Percentiles rank a stretch among this genome's conserved stretches.
Evolutionary conservation across 306 rosid species (phyloP).

Genomic region (Astragalus membranaceus): DNA sequence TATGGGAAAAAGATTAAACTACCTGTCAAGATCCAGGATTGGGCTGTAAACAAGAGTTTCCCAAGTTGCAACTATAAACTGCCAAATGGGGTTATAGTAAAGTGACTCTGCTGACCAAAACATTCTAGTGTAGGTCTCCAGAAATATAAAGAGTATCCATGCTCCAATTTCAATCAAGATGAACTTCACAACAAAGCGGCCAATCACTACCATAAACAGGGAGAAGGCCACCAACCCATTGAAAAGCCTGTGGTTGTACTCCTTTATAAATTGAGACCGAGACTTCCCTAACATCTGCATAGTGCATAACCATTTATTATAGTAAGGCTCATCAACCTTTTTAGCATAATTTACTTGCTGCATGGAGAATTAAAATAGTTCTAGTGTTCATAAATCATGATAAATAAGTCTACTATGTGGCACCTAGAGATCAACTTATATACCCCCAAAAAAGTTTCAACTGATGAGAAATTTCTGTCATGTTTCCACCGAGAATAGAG

Average conservation of each 20-base stretch:
- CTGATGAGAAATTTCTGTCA: neutral
- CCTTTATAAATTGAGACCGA: slow-evolving; percentile 73
- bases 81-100: slow-evolving; percentile 89
- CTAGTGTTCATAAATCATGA: neutral
- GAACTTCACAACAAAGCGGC: slow-evolving; percentile 78
- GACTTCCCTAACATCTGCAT: slow-evolving; percentile 74
- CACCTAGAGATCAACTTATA: neutral
- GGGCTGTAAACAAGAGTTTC: slow-evolving; percentile 93
- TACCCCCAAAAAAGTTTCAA: neutral
- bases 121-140: slow-evolving; percentile 94
- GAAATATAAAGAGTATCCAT: slow-evolving; percentile 85
- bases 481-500: neutral
- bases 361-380: neutral
- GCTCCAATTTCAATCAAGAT: slow-evolving; percentile 81
- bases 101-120: slow-evolving; percentile 95
- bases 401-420: neutral
- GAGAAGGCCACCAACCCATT: slow-evolving; percentile 98
- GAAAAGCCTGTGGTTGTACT: slow-evolving; percentile 85
- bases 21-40: slow-evolving; percentile 91
- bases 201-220: slow-evolving; percentile 80
- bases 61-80: slow-evolving; percentile 78
- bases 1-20: slow-evolving; percentile 7
- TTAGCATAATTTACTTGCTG: neutral
- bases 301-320: slow-evolving; percentile 28
- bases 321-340: neutral